Evolutionary conservation across 352 stramenopile species (phyloP).

Genomic region (Phytophthora sp.): DNA sequence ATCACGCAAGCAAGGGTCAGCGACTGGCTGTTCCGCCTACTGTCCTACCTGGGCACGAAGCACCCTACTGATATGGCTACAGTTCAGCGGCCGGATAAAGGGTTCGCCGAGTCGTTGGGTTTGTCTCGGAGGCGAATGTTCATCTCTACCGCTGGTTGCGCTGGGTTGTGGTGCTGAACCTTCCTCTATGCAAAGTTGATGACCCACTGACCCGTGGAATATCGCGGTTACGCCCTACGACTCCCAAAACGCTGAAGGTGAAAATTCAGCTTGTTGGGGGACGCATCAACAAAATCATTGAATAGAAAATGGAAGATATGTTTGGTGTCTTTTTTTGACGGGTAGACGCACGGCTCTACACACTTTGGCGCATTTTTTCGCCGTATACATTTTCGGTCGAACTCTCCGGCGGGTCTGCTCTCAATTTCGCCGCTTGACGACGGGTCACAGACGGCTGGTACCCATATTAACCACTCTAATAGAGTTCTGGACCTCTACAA

Average conservation of each 20-base stretch:
- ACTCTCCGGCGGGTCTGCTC: not conserved
- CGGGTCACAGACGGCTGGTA: not conserved
- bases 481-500: not conserved
- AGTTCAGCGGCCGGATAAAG: not conserved
- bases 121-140: not conserved
- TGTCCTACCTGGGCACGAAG: not conserved
- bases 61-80: not conserved
- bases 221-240: not conserved
- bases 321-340: not conserved
- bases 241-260: not conserved
- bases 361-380: not conserved
- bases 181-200: not conserved
- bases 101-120: not conserved
- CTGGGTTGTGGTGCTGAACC: not conserved
- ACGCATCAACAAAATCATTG: not conserved
- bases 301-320: not conserved
- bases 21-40: not conserved
- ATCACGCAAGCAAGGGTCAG: not conserved
- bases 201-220: not conserved
- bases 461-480: not conserved
- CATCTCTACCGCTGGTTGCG: not conserved
- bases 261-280: not conserved
- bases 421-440: not conserved
- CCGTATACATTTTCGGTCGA: not conserved
- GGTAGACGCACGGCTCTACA: not conserved